Conservation (phyloP, 2,329 filamentous ascomycete genomes). For the Dactylellina cionopaga region DNA sequence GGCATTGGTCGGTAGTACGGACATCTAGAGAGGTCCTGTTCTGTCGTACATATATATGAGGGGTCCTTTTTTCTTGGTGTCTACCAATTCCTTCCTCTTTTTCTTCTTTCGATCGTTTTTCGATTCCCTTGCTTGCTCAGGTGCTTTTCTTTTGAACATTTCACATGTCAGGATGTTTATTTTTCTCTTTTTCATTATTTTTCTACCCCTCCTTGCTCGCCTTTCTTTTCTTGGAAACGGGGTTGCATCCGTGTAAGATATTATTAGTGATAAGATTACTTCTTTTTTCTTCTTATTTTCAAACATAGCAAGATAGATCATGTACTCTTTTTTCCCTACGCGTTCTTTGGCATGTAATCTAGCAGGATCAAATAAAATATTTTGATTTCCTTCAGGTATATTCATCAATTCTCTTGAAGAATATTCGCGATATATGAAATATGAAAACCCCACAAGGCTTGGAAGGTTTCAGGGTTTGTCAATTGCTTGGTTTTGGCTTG, state of each 20-base stretch:
- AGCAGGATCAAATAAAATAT: too few relatives aligned
- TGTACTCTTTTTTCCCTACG: too few relatives aligned
- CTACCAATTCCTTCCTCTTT: constrained; percentile 1
- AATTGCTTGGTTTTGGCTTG: constrained; percentile 12
- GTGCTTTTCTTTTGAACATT: neutral
- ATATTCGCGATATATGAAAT: too few relatives aligned
- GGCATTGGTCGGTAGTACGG: too few relatives aligned
- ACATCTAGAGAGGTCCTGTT: too few relatives aligned
- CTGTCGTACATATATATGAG: constrained; percentile 19
- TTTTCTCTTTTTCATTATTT: constrained; percentile 19
- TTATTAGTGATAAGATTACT: constrained; percentile 37
- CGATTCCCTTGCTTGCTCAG: neutral
- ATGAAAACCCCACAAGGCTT: too few relatives aligned
- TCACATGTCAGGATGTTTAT: constrained; percentile 24
- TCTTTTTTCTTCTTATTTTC: too few relatives aligned
- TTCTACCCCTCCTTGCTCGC: constrained; percentile 23
- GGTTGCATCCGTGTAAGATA: constrained; percentile 46
- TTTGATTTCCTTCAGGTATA: too few relatives aligned
- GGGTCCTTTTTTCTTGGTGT: constrained; percentile 28
- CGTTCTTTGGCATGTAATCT: too few relatives aligned
- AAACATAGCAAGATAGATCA: too few relatives aligned
- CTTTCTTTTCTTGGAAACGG: constrained; percentile 8
- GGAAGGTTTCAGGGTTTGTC: too few relatives aligned
- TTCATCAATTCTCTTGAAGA: too few relatives aligned
- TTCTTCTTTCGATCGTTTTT: neutral